Evolutionary conservation across 345 rosid species (phyloP).

Genomic region (Alliaria petiolata): DNA sequence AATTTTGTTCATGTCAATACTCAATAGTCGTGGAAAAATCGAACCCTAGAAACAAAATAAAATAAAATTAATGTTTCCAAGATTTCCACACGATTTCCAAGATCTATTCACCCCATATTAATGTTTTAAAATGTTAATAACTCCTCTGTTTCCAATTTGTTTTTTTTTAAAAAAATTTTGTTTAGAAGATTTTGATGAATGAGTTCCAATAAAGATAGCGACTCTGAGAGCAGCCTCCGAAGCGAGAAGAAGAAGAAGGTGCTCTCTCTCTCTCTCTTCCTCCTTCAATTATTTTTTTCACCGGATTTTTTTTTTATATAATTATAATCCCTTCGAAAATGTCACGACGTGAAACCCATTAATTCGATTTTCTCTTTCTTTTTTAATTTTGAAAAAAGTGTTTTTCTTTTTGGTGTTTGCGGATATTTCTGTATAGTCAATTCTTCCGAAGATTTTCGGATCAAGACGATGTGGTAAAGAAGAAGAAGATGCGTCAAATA

Average conservation of each 20-base stretch:
- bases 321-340: not conserved
- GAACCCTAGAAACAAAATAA: constrained; percentile 13
- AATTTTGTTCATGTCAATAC: too few relatives aligned
- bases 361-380: not conserved
- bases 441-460: constrained; percentile 69
- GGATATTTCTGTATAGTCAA: constrained; percentile 34
- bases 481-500: constrained; percentile 34
- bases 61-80: not conserved
- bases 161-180: not conserved
- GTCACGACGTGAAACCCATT: constrained; percentile 33
- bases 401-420: not conserved
- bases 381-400: not conserved
- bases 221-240: constrained; percentile 40
- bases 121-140: not conserved
- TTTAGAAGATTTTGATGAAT: constrained; percentile 23
- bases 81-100: constrained; percentile 16
- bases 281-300: not conserved
- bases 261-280: not conserved
- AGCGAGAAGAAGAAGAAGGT: constrained; percentile 81
- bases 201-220: constrained; percentile 27
- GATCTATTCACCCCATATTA: constrained; percentile 21
- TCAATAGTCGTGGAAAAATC: constrained; percentile 8
- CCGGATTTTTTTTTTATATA: too few relatives aligned
- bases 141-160: constrained; percentile 1
- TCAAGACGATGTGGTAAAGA: constrained; percentile 45